Evolutionary conservation across 345 rosid genomes (phyloP).

Genomic region (Sisymbrium irio): DNA sequence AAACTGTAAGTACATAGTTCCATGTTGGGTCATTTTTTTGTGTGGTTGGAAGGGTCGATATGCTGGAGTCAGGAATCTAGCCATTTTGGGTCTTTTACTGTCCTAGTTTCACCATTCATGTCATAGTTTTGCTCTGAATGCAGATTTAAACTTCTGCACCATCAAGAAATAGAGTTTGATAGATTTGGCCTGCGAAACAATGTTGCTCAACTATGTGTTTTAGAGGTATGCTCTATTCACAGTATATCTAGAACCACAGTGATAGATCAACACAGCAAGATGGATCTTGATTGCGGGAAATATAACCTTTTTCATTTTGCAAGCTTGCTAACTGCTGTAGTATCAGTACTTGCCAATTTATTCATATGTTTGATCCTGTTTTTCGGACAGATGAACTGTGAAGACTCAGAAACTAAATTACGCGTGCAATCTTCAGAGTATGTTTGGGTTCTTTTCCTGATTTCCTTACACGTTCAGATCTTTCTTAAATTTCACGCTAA

Average conservation of each 20-base stretch:
- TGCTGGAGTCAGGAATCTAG: too few relatives aligned
- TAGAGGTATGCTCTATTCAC: conserved; percentile 51
- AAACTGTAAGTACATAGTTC: conserved; percentile 46
- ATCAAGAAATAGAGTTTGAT: conserved; percentile 80
- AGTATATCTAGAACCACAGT: background rate
- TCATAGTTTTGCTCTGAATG: conserved; percentile 34
- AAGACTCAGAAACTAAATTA: conserved; percentile 30
- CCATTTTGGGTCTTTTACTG: background rate
- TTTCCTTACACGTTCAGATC: background rate
- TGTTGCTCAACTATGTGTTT: conserved; percentile 91
- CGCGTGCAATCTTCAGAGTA: conserved; percentile 36
- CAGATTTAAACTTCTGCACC: conserved; percentile 80
- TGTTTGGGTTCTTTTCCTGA: conserved; percentile 20
- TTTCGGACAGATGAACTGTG: conserved; percentile 44
- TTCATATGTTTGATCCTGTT: conserved; percentile 1
- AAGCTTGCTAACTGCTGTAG: background rate
- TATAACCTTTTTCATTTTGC: background rate
- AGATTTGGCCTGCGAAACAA: conserved; percentile 80
- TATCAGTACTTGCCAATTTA: background rate
- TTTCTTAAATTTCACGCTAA: background rate
- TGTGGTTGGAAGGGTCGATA: background rate
- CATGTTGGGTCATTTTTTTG: background rate
- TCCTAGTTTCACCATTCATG: conserved; percentile 24
- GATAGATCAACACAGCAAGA: background rate
- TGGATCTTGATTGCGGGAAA: conserved; percentile 6